Conservation (phyloP, 805 yeast species). For the Monosporozyma unispora region DNA sequence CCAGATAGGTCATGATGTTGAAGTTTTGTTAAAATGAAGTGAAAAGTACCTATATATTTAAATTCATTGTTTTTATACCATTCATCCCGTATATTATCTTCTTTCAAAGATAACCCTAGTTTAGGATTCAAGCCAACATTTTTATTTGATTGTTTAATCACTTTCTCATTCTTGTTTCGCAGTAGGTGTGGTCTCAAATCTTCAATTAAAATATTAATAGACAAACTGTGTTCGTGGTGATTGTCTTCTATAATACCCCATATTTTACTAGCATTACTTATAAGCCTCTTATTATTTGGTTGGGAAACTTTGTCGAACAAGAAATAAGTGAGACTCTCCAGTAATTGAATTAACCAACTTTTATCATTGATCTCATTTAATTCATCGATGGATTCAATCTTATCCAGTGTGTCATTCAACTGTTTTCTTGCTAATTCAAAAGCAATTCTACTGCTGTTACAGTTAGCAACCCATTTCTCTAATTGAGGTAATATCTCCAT, state of each 20-base stretch:
- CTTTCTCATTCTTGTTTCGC: conserved; percentile 1
- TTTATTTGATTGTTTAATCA: neutral
- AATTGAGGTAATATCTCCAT: neutral
- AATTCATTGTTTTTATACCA: conserved; percentile 23
- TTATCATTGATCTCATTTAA: neutral
- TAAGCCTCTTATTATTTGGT: neutral
- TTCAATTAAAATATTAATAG: conserved; percentile 3
- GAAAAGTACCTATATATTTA: conserved; percentile 20
- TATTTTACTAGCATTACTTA: neutral
- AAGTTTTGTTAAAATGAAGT: conserved; percentile 14
- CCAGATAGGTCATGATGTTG: conserved; percentile 15
- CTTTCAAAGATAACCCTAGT: conserved; percentile 11
- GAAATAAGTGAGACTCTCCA: neutral
- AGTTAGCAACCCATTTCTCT: neutral
- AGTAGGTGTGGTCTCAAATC: conserved; percentile 10
- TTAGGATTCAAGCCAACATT: conserved; percentile 11
- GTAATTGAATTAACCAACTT: neutral
- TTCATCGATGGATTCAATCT: neutral
- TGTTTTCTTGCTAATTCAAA: neutral
- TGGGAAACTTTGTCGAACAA: neutral
- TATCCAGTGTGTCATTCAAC: neutral
- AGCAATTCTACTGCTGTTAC: neutral
- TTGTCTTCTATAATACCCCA: neutral
- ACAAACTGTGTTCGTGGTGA: neutral
- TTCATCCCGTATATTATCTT: conserved; percentile 13